A percentile compares a stretch with the other conserved stretches of the same genome.
Evolutionary conservation across 169 alveolate species (phyloP).

Genomic region (Sarcocystis neurona): DNA sequence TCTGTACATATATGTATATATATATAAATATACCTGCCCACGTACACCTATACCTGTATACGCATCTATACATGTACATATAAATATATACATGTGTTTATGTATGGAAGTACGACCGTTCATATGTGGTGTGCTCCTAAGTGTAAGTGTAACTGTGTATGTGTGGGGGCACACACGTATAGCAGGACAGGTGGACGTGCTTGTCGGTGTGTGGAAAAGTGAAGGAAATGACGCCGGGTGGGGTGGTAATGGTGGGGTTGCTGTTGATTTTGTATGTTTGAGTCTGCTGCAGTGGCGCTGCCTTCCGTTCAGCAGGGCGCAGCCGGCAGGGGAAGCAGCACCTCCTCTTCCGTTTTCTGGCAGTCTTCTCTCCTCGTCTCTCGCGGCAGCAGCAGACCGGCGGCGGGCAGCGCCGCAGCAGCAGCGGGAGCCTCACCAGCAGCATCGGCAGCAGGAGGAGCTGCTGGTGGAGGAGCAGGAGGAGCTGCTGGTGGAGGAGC

Average conservation of each 20-base stretch:
- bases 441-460: neutral
- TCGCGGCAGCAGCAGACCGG: neutral
- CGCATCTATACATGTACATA: no score
- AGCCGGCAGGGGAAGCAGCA: neutral
- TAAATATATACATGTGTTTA: no score
- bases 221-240: conserved; percentile 1
- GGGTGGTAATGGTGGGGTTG: conserved; percentile 9
- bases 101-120: no score
- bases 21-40: neutral
- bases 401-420: neutral
- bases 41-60: neutral
- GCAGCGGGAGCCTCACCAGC: neutral
- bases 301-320: conserved; percentile 1
- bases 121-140: no score
- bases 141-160: neutral
- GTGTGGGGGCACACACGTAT: neutral
- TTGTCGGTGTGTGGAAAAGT: no score
- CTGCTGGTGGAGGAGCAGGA: conserved; percentile 9
- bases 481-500: neutral
- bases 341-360: neutral
- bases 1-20: neutral
- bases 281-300: neutral
- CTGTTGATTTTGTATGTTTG: neutral
- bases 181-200: conserved; percentile 13
- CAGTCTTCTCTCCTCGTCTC: neutral